Evolutionary conservation across 1,284 basidiomycete genomes (phyloP).

Genomic region (Leccinum insigne): DNA sequence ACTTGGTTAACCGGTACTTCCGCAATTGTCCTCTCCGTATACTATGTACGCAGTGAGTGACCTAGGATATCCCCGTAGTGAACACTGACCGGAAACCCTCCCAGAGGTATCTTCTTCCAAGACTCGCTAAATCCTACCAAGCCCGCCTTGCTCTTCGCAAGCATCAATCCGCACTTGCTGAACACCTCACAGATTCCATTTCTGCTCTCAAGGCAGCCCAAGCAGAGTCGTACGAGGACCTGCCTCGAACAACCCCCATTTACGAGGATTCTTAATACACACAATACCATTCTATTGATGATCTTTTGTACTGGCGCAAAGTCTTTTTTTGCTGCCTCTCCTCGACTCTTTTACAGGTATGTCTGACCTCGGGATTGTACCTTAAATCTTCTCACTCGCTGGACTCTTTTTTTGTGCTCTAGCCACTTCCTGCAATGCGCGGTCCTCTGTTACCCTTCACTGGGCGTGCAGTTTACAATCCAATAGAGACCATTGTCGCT

Average conservation of each 20-base stretch:
- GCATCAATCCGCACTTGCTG: constrained; percentile 58
- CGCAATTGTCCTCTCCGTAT: constrained; percentile 54
- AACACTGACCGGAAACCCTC: constrained; percentile 12
- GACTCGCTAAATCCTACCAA: constrained; percentile 53
- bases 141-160: constrained; percentile 59
- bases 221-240: constrained; percentile 48
- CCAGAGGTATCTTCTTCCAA: constrained; percentile 69
- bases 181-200: constrained; percentile 53
- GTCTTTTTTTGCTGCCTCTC: too few species aligned
- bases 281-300: constrained; percentile 47
- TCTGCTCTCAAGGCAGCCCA: constrained; percentile 53
- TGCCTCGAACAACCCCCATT: constrained; percentile 52
- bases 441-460: constrained; percentile 61
- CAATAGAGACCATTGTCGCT: constrained; percentile 86
- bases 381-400: not conserved
- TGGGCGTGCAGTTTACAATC: constrained; percentile 62
- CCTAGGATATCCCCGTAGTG: not conserved
- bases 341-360: not conserved
- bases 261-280: constrained; percentile 49
- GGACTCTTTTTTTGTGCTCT: not conserved
- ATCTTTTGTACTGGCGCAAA: constrained; percentile 34
- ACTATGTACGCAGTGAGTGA: constrained; percentile 49
- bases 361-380: not conserved
- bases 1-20: constrained; percentile 70
- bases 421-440: constrained; percentile 40